Base-by-base conservation (phyloP, 345 rosid species). In the Dovyalis caffra region DNA sequence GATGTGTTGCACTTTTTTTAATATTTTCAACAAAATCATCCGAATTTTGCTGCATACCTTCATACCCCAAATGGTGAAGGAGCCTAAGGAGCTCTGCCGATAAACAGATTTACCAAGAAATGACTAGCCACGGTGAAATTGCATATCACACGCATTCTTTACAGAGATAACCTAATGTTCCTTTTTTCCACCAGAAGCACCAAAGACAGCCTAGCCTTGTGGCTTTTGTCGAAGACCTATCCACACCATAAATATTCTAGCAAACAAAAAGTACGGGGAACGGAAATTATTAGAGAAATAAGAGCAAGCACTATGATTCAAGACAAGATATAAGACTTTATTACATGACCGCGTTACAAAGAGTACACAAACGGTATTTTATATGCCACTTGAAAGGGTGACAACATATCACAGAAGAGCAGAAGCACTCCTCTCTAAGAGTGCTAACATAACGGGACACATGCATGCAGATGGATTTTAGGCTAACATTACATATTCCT, bases 391-490 rank as follows among this genome's bases (percentile, higher is more conserved):
- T 51, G 47, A 8, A 63, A 23, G 64, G 43, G 76, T 53, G 47
- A 16, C 31, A 68, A 31, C 71, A 33, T 20, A 63, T n/a, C 62
- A 64, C 81, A 81, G 40, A 60, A 61, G 69, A 68, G 47, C 73
- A 75, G 23, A 18, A 66, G 49, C 67, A 57, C 62, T 56, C 74
- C 65, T 64, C 65, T 64, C 32, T 69, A 15, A 77, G 66, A 61
- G 65, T 35, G 35, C 53, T 15, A 32, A n/a, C 47, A 61, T 47
- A 33, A 61, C 28, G 40, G 63, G 35, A 66, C 40, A 64, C 14
- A 16, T 3, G 33, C 38, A 64, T 20, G 33, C 32, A 40, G 28
- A 26, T 5, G 32, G 68, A 32, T 73, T 64, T 66, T 51, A 40
- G 28, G 43, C 29, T 65, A n/a, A 70, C 43, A 49, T 2, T 43